Base-by-base conservation (phyloP, 495 filamentous ascomycete genomes). In the Letharia columbiana region DNA sequence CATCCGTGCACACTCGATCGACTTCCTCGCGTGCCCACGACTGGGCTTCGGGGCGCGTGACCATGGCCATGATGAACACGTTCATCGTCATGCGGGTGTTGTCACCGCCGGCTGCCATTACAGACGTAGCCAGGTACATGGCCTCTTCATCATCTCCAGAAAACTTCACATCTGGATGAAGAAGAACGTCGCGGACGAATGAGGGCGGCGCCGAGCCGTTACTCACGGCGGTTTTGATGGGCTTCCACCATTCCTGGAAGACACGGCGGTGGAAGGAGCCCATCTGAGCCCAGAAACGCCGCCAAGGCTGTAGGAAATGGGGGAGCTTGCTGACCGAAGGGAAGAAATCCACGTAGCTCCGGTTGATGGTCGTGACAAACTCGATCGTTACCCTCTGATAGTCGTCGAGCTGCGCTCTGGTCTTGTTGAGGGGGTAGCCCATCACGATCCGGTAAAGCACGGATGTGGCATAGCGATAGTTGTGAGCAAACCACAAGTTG, bases 61-160 rank as follows among this genome's bases (percentile, higher is more conserved):
- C 40, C 17, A 67, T 68, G 0, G 77, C 75, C 73, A 78, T 77
- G 33, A 75, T 66, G 15, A 79, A 75, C 6, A 71, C 70, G 62
- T 78, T 79, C 50, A 82, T 63, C 6, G 73, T 69, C 68, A 73
- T 72, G 10, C 77, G 72, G 4, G 78, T 77, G 20, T 73, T 82
- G 66, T 82, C 81, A 44, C 71, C 73, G 1, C 81, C 81, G 2
- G 81, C 81, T 64, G 72, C 75, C 17, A 82, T 69, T 11, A 81
- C 62, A 37, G 71, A 70, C 65, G 74, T 72, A 2, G 74, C 71
- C 15, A 80, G 69, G 61, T 79, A 81, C 78, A 81, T 81, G n/a
- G 73, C 73, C 60, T 81, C 75, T 33, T 77, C 73, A 17, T 79
- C 76, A 44, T 72, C 64, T 5, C 77, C 77, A 2, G 69, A 69